phyloP scores from a whole-genome alignment of 139 green algal genomes.

The Eudorina sp. region DNA sequence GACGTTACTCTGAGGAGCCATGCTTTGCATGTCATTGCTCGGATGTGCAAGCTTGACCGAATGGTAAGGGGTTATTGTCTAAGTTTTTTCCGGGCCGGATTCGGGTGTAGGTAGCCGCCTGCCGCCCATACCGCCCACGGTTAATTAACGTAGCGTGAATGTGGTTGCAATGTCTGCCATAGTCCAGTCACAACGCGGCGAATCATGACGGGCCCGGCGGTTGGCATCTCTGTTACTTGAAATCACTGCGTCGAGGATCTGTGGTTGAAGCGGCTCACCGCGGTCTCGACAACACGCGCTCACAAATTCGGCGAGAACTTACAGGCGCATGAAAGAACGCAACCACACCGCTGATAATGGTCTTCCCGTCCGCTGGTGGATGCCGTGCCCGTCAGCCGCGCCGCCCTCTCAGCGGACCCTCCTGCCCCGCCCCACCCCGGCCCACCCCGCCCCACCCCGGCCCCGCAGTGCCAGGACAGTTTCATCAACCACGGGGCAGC shows the following conservation, averaged over 20 bases:
- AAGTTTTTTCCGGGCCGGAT: not conserved
- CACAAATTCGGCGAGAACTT: too few relatives aligned
- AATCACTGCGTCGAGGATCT: too few relatives aligned
- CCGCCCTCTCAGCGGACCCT: too few relatives aligned
- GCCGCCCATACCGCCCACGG: not conserved
- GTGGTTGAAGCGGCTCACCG: too few relatives aligned
- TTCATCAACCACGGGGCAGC: conserved; percentile 26
- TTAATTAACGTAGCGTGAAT: not conserved
- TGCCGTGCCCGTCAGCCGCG: too few relatives aligned
- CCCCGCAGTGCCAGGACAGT: conserved; percentile 18
- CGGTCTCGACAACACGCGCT: too few relatives aligned
- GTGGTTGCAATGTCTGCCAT: not conserved
- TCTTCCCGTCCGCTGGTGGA: too few relatives aligned
- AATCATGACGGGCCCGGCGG: not conserved
- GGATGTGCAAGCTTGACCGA: not conserved
- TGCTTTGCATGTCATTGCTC: not conserved
- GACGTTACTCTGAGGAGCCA: not conserved
- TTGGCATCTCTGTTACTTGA: not conserved
- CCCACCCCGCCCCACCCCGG: not conserved
- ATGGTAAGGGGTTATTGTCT: not conserved
- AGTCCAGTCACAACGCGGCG: not conserved
- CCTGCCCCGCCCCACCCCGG: too few relatives aligned
- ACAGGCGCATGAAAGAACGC: too few relatives aligned
- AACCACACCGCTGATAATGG: too few relatives aligned
- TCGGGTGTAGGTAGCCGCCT: not conserved